A percentile compares a stretch with the other conserved stretches of the same genome.
phyloP scores from a whole-genome alignment of 2,329 filamentous ascomycete genomes.

The Neonectria punicea region DNA sequence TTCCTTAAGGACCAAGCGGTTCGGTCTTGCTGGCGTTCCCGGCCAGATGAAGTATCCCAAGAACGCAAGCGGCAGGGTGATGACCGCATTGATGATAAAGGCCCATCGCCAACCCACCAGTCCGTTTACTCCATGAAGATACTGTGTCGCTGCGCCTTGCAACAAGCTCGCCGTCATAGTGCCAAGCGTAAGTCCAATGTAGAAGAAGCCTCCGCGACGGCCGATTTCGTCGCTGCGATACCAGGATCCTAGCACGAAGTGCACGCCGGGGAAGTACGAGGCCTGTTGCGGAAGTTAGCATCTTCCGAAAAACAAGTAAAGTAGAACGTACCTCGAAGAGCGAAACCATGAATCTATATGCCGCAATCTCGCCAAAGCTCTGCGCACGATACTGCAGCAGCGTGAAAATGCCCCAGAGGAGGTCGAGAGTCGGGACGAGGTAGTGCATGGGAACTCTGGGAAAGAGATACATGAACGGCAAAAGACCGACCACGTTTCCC shows the following conservation, averaged over 20 bases:
- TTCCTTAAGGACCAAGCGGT: conserved; percentile 23
- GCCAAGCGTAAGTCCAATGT: conserved; percentile 29
- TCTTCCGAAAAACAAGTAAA: no score
- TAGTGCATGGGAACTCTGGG: conserved; percentile 31
- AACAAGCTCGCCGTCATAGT: conserved; percentile 30
- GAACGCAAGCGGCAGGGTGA: conserved; percentile 31
- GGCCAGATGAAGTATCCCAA: conserved; percentile 33
- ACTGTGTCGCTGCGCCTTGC: conserved; percentile 28
- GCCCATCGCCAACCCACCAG: conserved; percentile 32
- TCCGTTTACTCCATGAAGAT: conserved; percentile 26
- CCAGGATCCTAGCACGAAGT: conserved; percentile 33
- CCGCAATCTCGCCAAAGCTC: conserved; percentile 26
- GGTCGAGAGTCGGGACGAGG: conserved; percentile 28
- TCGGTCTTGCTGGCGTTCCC: conserved; percentile 28
- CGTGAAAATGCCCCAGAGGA: conserved; percentile 29
- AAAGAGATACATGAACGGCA: conserved; percentile 34
- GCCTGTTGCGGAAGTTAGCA: conserved; percentile 1
- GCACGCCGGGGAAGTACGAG: conserved; percentile 31
- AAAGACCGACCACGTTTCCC: conserved; percentile 30
- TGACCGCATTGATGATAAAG: conserved; percentile 34
- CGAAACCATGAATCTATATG: conserved; percentile 32
- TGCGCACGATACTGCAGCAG: conserved; percentile 29
- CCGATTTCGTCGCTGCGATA: conserved; percentile 34
- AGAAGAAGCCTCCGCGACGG: conserved; percentile 30
- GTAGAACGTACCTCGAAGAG: conserved; percentile 27